A percentile compares a stretch with the other conserved stretches of the same genome.
Evolutionary conservation across 2,329 filamentous ascomycete species (phyloP).

Genomic region (Diaporthe ampelina): DNA sequence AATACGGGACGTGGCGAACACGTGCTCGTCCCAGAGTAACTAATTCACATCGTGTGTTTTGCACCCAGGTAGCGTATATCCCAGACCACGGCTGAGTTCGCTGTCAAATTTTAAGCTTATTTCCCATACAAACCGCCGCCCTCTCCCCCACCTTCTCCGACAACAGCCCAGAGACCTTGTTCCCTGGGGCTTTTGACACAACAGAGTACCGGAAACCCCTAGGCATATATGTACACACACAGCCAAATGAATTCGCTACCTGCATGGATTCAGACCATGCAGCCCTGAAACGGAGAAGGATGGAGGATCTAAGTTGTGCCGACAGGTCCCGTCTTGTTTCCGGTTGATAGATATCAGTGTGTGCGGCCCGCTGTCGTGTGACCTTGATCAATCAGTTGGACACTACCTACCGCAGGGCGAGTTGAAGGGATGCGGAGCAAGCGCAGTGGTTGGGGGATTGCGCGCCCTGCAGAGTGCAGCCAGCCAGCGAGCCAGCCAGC

Average conservation of each 20-base stretch:
- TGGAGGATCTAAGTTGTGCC: neutral
- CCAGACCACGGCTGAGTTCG: conserved; percentile 1
- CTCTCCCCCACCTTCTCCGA: neutral
- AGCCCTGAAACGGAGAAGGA: neutral
- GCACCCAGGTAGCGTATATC: neutral
- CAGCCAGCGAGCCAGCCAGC: neutral
- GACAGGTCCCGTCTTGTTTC: neutral
- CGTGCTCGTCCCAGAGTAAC: neutral
- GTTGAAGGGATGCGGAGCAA: neutral
- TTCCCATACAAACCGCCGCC: conserved; percentile 1
- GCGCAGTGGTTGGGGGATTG: neutral
- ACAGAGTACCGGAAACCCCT: too few species aligned
- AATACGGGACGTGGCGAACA: neutral
- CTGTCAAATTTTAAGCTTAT: conserved; percentile 32
- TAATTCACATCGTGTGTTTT: neutral
- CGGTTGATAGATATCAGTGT: neutral
- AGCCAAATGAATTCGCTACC: neutral
- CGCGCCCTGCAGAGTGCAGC: conserved; percentile 6
- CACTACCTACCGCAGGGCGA: neutral
- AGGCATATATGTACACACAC: neutral
- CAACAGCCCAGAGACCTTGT: conserved; percentile 4
- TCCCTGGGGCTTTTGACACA: neutral
- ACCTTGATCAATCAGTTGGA: neutral
- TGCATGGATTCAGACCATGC: neutral
- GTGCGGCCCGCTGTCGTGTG: neutral